These are phyloP conservation scores for Tetradesmus obliquus DNA, from an alignment of 139 green algal species.

Conservation along the genomic window DNA sequence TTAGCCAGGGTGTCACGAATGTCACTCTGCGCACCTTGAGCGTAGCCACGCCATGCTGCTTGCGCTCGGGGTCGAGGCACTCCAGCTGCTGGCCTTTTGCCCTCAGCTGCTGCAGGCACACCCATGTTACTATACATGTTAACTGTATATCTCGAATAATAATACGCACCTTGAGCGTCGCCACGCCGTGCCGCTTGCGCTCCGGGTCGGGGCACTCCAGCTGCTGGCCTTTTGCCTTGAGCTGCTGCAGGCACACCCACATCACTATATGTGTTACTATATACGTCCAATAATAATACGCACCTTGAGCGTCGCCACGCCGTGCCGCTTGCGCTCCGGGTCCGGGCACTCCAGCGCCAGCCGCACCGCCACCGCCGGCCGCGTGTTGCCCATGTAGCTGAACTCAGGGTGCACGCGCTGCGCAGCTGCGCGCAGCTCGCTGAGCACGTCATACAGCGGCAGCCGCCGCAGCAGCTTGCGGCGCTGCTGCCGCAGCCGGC, in stretches of 20 bases:
- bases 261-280: too few relatives aligned
- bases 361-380: conserved; percentile 5
- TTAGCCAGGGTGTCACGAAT: too few relatives aligned
- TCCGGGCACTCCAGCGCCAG: neutral
- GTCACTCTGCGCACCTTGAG: neutral
- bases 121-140: too few relatives aligned
- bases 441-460: conserved; percentile 17
- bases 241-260: too few relatives aligned
- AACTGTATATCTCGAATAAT: too few relatives aligned
- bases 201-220: neutral
- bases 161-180: neutral
- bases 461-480: conserved; percentile 28
- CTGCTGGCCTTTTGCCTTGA: too few relatives aligned
- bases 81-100: too few relatives aligned
- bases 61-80: neutral
- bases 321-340: neutral
- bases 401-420: neutral
- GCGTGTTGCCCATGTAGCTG: neutral
- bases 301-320: conserved; percentile 1
- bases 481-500: neutral
- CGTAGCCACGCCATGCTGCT: neutral
- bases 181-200: neutral
- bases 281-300: too few relatives aligned
- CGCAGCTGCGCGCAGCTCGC: neutral
- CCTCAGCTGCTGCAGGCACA: too few relatives aligned